Base-by-base conservation (phyloP, 495 filamentous ascomycete genomes). In the Pseudoneurospora amorphoporcata region DNA sequence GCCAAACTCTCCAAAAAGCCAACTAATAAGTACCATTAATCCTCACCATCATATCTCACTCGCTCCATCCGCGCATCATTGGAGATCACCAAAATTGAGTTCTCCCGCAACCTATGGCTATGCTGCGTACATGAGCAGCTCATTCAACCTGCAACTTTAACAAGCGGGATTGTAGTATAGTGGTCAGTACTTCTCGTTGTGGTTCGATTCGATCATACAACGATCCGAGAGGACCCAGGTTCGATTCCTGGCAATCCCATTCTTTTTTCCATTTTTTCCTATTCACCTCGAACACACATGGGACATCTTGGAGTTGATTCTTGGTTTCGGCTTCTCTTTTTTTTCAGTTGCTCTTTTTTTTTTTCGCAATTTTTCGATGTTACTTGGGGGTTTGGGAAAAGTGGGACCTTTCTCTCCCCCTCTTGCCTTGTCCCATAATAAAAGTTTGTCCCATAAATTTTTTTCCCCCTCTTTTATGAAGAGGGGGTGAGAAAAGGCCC, bases 171-270 rank as follows among this genome's bases (percentile, higher is more conserved):
- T 65, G 53, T 65, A 65, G 53, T 65, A 65, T 65, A 65, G 53
- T 65, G 53, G 53, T 65, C 29, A 65, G 53, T 65, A 65, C 53
- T 65, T 65, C 53, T 65, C 53, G 53, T 61, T 61, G 53, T 61
- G 53, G 53, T 61, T 61, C 53, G 6, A 61, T 61, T 61, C 12
- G 53, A 61, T 61, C 23, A 61, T 61, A 61, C 53, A 61, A 61
- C 53, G 53, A 61, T 61, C 53, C 53, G 53, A 61, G 53, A 61
- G 53, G 53, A 61, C 53, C 53, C 53, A 61, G 53, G 53, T 61
- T 61, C 53, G 53, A 61, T 61, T 61, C 53, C 53, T 61, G 53
- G 53, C 53, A 61, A 61, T 35, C 53, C 29, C 53, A 61, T 17
- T 23, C 6, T 35, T 35, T 65, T 8, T 16, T 0, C 2, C 1